Evolutionary conservation across 164 flowering plant genomes (phyloP).

Genomic region (Sextonia rubra): DNA sequence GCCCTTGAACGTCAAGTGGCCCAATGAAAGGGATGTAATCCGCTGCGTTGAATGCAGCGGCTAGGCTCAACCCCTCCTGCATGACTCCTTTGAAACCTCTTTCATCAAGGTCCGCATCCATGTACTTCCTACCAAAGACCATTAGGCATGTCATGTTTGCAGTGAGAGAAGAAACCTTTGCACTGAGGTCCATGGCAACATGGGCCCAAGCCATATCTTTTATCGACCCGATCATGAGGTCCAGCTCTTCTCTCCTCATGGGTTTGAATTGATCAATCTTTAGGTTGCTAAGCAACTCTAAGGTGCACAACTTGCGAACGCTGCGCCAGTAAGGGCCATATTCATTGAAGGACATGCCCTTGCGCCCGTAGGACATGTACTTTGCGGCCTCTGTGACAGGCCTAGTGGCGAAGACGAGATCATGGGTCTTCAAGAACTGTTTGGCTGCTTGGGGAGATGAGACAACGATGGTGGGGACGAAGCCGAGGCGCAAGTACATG

Average conservation of each 20-base stretch:
- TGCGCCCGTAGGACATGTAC: slow-evolving; percentile 20
- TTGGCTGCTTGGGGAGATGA: slow-evolving; percentile 21
- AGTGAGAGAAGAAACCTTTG: slow-evolving; percentile 17
- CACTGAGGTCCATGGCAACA: slow-evolving; percentile 17
- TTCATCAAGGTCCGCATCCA: slow-evolving; percentile 31
- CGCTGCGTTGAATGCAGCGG: slow-evolving; percentile 29
- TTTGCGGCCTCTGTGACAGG: slow-evolving; percentile 23
- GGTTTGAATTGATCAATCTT: slow-evolving; percentile 23
- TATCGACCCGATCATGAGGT: slow-evolving; percentile 14
- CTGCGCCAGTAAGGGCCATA: slow-evolving; percentile 40
- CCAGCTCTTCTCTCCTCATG: slow-evolving; percentile 29
- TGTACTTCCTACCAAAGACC: slow-evolving; percentile 48
- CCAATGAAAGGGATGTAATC: slow-evolving; percentile 27
- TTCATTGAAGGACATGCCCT: slow-evolving; percentile 14
- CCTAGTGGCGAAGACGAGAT: slow-evolving; percentile 16
- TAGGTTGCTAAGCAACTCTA: slow-evolving; percentile 26
- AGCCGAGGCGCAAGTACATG: slow-evolving; percentile 19
- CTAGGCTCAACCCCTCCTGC: slow-evolving; percentile 32
- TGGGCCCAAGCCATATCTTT: slow-evolving; percentile 12
- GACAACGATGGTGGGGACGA: slow-evolving; percentile 15
- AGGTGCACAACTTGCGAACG: slow-evolving; percentile 31
- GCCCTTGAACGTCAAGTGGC: slow-evolving; percentile 7
- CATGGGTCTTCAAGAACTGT: slow-evolving; percentile 21
- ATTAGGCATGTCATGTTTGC: slow-evolving; percentile 28
- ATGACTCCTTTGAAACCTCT: slow-evolving; percentile 39